These are phyloP conservation scores for Dalbergia oliveri DNA, from an alignment of 306 rosid genomes.

Conservation along the genomic window DNA sequence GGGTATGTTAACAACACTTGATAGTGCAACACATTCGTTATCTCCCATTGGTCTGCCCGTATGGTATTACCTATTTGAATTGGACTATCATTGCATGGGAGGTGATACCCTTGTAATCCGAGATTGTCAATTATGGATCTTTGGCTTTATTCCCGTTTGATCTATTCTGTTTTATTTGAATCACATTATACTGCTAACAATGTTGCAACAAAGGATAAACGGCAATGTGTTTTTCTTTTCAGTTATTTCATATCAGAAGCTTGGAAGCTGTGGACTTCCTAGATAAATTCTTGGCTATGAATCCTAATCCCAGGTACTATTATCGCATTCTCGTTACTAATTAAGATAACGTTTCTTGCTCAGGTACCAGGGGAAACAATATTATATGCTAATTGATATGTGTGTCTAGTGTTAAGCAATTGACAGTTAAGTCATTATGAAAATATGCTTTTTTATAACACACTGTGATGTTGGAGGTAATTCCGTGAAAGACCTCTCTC, in stretches of 20 bases:
- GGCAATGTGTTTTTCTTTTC: conserved; percentile 41
- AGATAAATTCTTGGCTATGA: conserved; percentile 83
- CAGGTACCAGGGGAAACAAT: not conserved
- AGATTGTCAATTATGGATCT: not conserved
- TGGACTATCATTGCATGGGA: conserved; percentile 16
- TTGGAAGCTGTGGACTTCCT: conserved; percentile 82
- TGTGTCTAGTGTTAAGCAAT: conserved; percentile 26
- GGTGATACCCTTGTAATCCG: not conserved
- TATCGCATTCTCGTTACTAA: conserved; percentile 41
- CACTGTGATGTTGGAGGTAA: no score
- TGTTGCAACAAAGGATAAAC: conserved; percentile 41
- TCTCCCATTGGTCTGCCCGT: conserved; percentile 25
- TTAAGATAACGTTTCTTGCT: conserved; percentile 1
- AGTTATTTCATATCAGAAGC: conserved; percentile 77
- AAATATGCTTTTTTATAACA: not conserved
- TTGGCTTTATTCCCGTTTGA: conserved; percentile 3
- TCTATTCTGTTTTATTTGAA: not conserved
- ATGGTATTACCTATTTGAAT: conserved; percentile 9
- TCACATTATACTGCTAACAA: conserved; percentile 1
- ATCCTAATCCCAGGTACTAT: conserved; percentile 78
- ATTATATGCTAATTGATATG: conserved; percentile 9
- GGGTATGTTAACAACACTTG: no score
- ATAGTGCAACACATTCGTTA: not conserved
- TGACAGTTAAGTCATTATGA: conserved; percentile 2
- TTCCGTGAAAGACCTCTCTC: no score